phyloP scores from a whole-genome alignment of 768 basidiomycete species.

The Tephrocybe sp. region DNA sequence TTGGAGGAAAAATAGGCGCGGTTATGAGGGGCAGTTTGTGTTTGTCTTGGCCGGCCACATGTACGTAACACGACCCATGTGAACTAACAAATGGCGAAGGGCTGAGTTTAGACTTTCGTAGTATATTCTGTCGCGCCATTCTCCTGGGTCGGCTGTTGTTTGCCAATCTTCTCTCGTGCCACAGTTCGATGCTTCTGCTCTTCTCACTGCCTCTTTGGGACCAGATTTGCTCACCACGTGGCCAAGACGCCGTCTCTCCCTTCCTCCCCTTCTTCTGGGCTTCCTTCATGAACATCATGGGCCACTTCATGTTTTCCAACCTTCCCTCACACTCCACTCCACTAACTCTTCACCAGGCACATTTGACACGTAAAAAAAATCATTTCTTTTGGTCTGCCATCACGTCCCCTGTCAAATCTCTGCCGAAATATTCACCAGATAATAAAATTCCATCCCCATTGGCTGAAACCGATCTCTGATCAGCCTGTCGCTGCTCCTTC shows the following conservation, averaged over 20 bases:
- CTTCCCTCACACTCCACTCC: not conserved
- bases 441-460: conserved; percentile 14
- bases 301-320: conserved; percentile 3
- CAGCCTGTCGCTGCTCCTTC: conserved; percentile 10
- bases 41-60: conserved; percentile 29
- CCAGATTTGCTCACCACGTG: conserved; percentile 17
- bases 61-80: conserved; percentile 33
- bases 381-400: conserved; percentile 5
- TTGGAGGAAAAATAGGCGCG: conserved; percentile 21
- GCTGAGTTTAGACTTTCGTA: conserved; percentile 28
- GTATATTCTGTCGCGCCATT: conserved; percentile 13
- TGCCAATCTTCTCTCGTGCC: conserved; percentile 13
- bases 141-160: conserved; percentile 20
- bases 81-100: conserved; percentile 13
- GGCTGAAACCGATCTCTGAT: conserved; percentile 16
- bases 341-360: conserved; percentile 10
- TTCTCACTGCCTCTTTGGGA: conserved; percentile 14
- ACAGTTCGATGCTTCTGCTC: conserved; percentile 6
- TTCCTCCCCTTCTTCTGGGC: conserved; percentile 8
- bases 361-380: conserved; percentile 9
- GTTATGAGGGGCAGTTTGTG: conserved; percentile 24
- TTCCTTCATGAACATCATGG: not conserved
- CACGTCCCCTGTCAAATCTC: conserved; percentile 15
- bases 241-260: conserved; percentile 4
- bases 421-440: conserved; percentile 8